phyloP scores from a whole-genome alignment of 2,329 filamentous ascomycete genomes.

The Colletotrichum camelliae region DNA sequence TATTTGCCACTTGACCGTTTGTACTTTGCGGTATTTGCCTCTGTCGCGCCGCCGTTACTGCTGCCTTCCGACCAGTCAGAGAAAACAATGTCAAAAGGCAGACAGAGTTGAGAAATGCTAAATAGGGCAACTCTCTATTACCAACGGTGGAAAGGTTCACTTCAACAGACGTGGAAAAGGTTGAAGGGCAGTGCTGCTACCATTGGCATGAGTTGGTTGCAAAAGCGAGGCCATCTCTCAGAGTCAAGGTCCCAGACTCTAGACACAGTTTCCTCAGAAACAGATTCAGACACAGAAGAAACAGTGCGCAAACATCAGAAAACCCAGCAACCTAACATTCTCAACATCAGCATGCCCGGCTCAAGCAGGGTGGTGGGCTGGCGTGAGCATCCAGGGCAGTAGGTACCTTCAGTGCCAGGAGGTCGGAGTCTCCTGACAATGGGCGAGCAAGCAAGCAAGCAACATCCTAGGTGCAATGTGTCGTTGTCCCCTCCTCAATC shows the following conservation, averaged over 20 bases:
- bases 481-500: neutral
- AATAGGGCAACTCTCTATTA: neutral
- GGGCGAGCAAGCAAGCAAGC: neutral
- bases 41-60: neutral
- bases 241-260: neutral
- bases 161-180: neutral
- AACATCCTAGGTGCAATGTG: neutral
- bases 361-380: neutral
- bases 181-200: neutral
- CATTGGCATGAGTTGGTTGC: neutral
- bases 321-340: neutral
- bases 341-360: neutral
- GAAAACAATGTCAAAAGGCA: neutral
- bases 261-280: slow-evolving; percentile 3
- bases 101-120: neutral
- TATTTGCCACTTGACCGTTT: slow-evolving; percentile 9
- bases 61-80: neutral
- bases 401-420: neutral
- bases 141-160: neutral
- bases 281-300: neutral
- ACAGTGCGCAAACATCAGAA: neutral
- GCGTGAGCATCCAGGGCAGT: neutral
- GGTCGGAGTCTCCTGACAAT: slow-evolving; percentile 1
- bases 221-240: neutral
- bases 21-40: neutral